These are phyloP conservation scores for Cenococcum geophilum DNA, from an alignment of 495 filamentous ascomycete genomes.

Conservation along the genomic window DNA sequence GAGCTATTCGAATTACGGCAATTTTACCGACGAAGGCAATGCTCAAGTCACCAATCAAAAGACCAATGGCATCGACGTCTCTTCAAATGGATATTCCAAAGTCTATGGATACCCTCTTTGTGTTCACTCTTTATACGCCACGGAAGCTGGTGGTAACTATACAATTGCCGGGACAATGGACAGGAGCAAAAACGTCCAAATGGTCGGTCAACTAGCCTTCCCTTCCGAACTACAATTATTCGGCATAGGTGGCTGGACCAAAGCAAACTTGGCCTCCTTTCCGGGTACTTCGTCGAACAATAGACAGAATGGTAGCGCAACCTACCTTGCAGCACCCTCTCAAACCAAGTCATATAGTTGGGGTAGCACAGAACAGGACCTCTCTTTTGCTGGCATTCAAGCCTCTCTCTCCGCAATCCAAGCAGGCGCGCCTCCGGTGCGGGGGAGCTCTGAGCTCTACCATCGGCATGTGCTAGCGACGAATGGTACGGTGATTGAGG, in stretches of 20 bases:
- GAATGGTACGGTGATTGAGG: constrained; percentile 46
- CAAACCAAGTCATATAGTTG: constrained; percentile 44
- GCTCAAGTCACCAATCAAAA: constrained; percentile 56
- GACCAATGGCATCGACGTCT: constrained; percentile 53
- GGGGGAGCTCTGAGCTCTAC: constrained; percentile 38
- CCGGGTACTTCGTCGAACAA: constrained; percentile 46
- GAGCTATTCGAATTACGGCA: constrained; percentile 49
- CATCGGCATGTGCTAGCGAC: constrained; percentile 46
- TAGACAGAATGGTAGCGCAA: constrained; percentile 51
- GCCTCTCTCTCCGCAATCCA: constrained; percentile 10
- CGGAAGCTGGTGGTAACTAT: constrained; percentile 43
- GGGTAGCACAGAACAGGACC: constrained; percentile 51
- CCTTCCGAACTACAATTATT: constrained; percentile 50
- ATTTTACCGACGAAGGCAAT: constrained; percentile 52
- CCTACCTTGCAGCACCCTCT: constrained; percentile 45
- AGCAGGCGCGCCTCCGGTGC: constrained; percentile 1
- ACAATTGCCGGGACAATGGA: constrained; percentile 54
- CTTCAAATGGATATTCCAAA: constrained; percentile 42
- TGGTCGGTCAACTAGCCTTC: constrained; percentile 54
- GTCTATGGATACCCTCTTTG: constrained; percentile 60
- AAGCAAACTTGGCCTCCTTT: constrained; percentile 22
- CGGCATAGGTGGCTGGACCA: constrained; percentile 7
- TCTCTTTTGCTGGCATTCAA: constrained; percentile 44
- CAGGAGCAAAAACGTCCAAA: constrained; percentile 52
- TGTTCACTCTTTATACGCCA: constrained; percentile 50